Evolutionary conservation across 1,284 basidiomycete genomes (phyloP).

Genomic region (Ustilago loliicola): DNA sequence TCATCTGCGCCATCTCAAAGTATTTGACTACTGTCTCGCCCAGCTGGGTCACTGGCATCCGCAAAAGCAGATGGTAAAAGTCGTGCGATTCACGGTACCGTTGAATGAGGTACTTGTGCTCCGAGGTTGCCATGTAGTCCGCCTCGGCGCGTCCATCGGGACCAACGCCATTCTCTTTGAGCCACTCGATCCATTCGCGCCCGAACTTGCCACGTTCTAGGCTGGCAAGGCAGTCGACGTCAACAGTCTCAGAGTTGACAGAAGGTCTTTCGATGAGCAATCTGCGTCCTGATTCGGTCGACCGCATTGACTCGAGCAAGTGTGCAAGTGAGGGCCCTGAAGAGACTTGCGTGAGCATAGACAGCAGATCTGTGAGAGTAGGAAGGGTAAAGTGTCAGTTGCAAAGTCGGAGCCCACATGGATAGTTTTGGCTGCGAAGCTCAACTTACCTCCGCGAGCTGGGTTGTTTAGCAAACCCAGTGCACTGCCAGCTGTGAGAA

Average conservation of each 20-base stretch:
- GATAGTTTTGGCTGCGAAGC: neutral
- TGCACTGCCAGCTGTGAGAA: slow-evolving; percentile 88
- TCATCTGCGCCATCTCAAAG: slow-evolving; percentile 93
- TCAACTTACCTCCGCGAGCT: slow-evolving; percentile 81
- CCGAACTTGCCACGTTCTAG: slow-evolving; percentile 88
- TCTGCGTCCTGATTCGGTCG: slow-evolving; percentile 75
- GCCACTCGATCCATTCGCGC: slow-evolving; percentile 88
- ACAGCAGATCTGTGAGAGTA: slow-evolving; percentile 37
- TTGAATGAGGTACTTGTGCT: slow-evolving; percentile 83
- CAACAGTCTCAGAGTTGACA: slow-evolving; percentile 82
- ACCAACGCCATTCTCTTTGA: slow-evolving; percentile 88
- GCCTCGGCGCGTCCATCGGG: slow-evolving; percentile 86
- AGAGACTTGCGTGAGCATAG: slow-evolving; percentile 60
- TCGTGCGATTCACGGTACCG: slow-evolving; percentile 97
- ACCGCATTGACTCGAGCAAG: slow-evolving; percentile 84
- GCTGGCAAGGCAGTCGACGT: slow-evolving; percentile 78
- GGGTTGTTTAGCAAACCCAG: slow-evolving; percentile 86
- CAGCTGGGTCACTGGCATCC: slow-evolving; percentile 87
- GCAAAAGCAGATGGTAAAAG: slow-evolving; percentile 90
- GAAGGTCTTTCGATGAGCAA: slow-evolving; percentile 87
- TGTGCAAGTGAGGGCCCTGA: slow-evolving; percentile 78
- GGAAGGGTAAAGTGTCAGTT: neutral
- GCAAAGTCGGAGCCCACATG: neutral
- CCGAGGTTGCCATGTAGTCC: slow-evolving; percentile 85
- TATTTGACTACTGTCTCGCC: slow-evolving; percentile 96